Base-by-base conservation (phyloP, 2,329 filamentous ascomycete genomes). In the Diplocarpon mali region DNA sequence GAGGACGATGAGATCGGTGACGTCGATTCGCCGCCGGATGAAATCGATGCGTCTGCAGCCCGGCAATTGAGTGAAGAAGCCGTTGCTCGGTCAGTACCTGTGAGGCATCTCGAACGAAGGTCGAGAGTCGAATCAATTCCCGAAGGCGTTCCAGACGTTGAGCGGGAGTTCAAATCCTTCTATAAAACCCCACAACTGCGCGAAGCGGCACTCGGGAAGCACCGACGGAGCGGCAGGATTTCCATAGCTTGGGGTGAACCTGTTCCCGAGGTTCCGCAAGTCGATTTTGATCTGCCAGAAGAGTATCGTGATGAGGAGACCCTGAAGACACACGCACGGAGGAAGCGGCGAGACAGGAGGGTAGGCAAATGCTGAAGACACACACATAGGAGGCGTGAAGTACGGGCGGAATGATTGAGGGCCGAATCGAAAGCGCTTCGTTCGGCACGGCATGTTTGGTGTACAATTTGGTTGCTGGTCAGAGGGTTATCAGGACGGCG, bases 241-340 rank as follows among this genome's bases (percentile, higher is more conserved):
- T 71, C 80, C 13, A 70, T 83, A 38, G 90, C 89, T 3, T 96
- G 92, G 73, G 90, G 90, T 0, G 76, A 82, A 20, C 75, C 83
- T 0, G 65, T 96, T 15, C 89, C 89, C 1, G 85, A 94, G 12
- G 68, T 83, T 46, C 62, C 68, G 5, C 75, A 85, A 59, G 61
- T 61, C 28, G 85, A 94, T 35, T 96, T 95, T 60, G 71, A 76
- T 46, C 67, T 95, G 41, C 85, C 89, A 0, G 69, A 74, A 6
- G 82, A 64, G 42, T 62, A 54, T 42, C 50, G 55, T 35, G 57
- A 61, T 38, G 67, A 70, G 52, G 73, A 76, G 55, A 69, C 65
- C 32, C 61, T 79, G 49, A 73, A 71, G 56, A 68, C 72, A 13
- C 76, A 75, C 48, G 82, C 77, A 29, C 67, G 83, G 50, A 76